Evolutionary conservation across 176 grass and related monocot genomes (phyloP).

Genomic region (Oryza rufipogon): DNA sequence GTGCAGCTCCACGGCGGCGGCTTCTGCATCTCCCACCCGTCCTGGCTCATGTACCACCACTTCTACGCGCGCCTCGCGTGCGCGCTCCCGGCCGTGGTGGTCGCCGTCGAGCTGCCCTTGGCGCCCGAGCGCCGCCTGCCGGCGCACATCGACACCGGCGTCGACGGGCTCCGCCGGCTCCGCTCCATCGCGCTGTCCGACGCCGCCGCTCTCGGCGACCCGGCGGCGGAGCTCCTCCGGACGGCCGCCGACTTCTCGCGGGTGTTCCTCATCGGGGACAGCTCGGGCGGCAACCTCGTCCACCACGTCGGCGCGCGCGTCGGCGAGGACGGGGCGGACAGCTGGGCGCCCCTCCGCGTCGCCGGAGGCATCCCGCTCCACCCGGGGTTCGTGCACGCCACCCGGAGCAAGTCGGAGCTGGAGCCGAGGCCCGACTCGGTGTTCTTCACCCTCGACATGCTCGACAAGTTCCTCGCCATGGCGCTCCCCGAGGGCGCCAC

Average conservation of each 20-base stretch:
- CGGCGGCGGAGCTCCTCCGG: conserved; percentile 44
- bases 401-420: conserved; percentile 75
- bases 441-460: conserved; percentile 91
- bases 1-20: conserved; percentile 86
- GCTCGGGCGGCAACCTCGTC: conserved; percentile 86
- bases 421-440: conserved; percentile 52
- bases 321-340: not conserved
- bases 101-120: conserved; percentile 71
- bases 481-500: conserved; percentile 67
- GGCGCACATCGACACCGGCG: conserved; percentile 46
- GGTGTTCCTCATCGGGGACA: conserved; percentile 83
- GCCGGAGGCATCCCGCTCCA: conserved; percentile 76
- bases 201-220: not conserved
- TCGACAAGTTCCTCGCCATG: conserved; percentile 69
- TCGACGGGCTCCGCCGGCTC: conserved; percentile 61
- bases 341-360: conserved; percentile 58
- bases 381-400: conserved; percentile 77
- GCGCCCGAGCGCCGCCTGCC: conserved; percentile 75
- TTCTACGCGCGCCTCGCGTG: conserved; percentile 73
- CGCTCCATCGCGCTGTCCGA: conserved; percentile 44
- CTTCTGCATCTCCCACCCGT: conserved; percentile 81
- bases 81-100: conserved; percentile 50
- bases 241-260: conserved; percentile 57
- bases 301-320: conserved; percentile 56
- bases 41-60: conserved; percentile 82